phyloP scores from a whole-genome alignment of 768 basidiomycete genomes.

The Lepiota venenata region DNA sequence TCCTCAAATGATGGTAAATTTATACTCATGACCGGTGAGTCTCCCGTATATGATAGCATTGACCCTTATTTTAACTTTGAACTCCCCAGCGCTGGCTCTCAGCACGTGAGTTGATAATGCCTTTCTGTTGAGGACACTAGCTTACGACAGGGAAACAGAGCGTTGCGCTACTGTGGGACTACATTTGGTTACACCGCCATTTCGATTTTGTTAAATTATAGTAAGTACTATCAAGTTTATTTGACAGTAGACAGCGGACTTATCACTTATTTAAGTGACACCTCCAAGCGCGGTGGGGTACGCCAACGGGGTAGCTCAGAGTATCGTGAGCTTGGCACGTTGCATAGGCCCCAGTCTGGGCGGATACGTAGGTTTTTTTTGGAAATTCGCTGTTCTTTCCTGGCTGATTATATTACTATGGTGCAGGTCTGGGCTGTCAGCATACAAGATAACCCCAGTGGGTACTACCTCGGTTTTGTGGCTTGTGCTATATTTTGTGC shows the following conservation, averaged over 20 bases:
- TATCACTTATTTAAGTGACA: constrained; percentile 57
- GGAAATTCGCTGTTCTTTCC: background rate
- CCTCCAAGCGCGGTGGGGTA: constrained; percentile 86
- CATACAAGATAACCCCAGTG: constrained; percentile 61
- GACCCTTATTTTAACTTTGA: constrained; percentile 12
- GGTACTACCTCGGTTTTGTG: constrained; percentile 75
- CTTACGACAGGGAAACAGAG: constrained; percentile 39
- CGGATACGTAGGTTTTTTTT: constrained; percentile 58
- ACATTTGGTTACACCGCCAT: constrained; percentile 92
- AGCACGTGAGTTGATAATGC: constrained; percentile 66
- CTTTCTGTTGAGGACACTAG: constrained; percentile 1
- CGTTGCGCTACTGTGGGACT: constrained; percentile 81
- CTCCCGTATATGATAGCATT: background rate
- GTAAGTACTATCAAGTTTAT: constrained; percentile 30
- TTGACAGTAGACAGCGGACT: background rate
- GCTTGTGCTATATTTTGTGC: constrained; percentile 59
- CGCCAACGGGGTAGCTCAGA: constrained; percentile 95
- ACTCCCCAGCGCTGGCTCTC: constrained; percentile 54
- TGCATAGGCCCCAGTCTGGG: constrained; percentile 87
- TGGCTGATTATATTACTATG: constrained; percentile 12
- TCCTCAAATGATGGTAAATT: constrained; percentile 66
- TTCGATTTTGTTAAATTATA: constrained; percentile 84
- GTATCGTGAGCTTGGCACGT: constrained; percentile 89
- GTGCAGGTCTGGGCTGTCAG: constrained; percentile 71
- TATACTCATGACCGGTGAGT: constrained; percentile 77